phyloP scores from a whole-genome alignment of 495 filamentous ascomycete species.

The Aspergillus heteromorphus region DNA sequence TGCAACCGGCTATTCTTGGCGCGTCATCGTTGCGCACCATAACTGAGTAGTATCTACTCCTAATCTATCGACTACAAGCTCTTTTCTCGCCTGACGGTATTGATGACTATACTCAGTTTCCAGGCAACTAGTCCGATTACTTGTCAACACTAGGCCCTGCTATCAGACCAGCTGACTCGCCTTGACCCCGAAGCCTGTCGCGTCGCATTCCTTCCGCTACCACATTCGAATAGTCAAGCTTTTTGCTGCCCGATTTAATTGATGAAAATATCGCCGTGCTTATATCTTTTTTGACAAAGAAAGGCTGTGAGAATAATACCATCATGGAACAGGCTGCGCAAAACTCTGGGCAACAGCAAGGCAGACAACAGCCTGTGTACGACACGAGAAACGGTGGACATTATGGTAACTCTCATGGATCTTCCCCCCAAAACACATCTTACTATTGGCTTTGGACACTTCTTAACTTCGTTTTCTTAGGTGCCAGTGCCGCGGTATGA shows the following conservation, averaged over 20 bases:
- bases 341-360: slow-evolving; percentile 50
- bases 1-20: slow-evolving; percentile 1
- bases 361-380: slow-evolving; percentile 62
- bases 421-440: background rate
- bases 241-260: no score
- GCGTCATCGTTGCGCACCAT: background rate
- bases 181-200: background rate
- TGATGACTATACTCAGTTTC: no score
- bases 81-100: no score
- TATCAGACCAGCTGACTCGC: background rate
- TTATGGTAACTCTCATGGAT: slow-evolving; percentile 57
- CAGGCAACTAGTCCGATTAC: background rate
- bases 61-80: no score
- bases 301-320: background rate
- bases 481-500: slow-evolving; percentile 77
- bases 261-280: no score
- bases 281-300: background rate
- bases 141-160: background rate
- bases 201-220: background rate
- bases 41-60: no score
- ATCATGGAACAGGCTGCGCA: slow-evolving; percentile 55
- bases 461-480: slow-evolving; percentile 37
- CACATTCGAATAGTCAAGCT: background rate
- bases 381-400: slow-evolving; percentile 79
- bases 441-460: background rate